phyloP scores from a whole-genome alignment of 2,329 filamentous ascomycete species.

The Ambrosiella xylebori region DNA sequence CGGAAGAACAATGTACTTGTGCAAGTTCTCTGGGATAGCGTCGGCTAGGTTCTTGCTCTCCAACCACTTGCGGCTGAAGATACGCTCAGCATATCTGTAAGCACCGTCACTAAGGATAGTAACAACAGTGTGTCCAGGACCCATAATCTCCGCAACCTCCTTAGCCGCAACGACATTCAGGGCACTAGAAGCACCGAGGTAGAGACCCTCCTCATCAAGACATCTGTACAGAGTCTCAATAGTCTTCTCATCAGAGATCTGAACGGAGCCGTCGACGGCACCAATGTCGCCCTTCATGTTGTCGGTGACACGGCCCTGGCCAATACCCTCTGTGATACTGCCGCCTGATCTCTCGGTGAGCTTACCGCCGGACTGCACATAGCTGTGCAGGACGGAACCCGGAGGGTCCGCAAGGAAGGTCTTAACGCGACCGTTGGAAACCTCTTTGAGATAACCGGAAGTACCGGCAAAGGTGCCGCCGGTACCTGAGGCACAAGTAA shows the following conservation, averaged over 20 bases:
- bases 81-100: conserved; percentile 86
- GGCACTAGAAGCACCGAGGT: conserved; percentile 82
- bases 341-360: conserved; percentile 66
- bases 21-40: conserved; percentile 67
- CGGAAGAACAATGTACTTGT: conserved; percentile 88
- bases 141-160: conserved; percentile 80
- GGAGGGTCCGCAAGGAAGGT: conserved; percentile 86
- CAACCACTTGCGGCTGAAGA: conserved; percentile 88
- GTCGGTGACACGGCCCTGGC: conserved; percentile 90
- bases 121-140: conserved; percentile 76
- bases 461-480: conserved; percentile 79
- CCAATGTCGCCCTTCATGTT: conserved; percentile 76
- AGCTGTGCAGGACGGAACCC: conserved; percentile 81
- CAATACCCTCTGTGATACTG: conserved; percentile 94
- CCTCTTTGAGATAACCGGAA: conserved; percentile 76
- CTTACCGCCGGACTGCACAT: conserved; percentile 71
- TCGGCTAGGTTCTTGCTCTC: conserved; percentile 65
- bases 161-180: conserved; percentile 92
- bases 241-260: conserved; percentile 80
- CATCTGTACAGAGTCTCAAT: conserved; percentile 97
- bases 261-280: conserved; percentile 66
- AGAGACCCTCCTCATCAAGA: conserved; percentile 87
- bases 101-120: conserved; percentile 91
- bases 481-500: conserved; percentile 89
- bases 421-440: conserved; percentile 61